phyloP scores from a whole-genome alignment of 2,329 filamentous ascomycete species.

The Sordariomycetes sp. region DNA sequence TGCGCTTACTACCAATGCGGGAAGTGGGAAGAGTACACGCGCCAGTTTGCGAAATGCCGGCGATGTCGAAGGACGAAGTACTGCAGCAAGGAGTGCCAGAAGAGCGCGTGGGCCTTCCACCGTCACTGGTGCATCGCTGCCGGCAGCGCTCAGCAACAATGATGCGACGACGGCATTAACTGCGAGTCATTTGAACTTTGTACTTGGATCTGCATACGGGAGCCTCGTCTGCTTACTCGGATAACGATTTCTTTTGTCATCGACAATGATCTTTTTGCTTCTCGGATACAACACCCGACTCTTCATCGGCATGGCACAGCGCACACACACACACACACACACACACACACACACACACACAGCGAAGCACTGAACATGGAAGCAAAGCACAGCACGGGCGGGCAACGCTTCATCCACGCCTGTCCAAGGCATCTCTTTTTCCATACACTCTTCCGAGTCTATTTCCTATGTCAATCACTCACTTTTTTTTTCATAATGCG shows the following conservation, averaged over 20 bases:
- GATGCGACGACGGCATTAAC: background rate
- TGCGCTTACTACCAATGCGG: slow-evolving; percentile 97
- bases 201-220: background rate
- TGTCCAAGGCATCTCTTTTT: background rate
- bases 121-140: slow-evolving; percentile 92
- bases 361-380: background rate
- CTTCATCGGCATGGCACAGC: background rate
- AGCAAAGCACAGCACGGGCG: background rate
- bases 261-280: background rate
- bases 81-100: slow-evolving; percentile 99
- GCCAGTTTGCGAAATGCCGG: slow-evolving; percentile 96
- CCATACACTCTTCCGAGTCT: background rate
- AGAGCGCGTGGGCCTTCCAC: slow-evolving; percentile 96
- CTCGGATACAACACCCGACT: background rate
- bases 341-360: too few species aligned
- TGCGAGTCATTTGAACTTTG: background rate
- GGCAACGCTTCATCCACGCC: background rate
- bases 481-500: slow-evolving; percentile 1
- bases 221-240: background rate
- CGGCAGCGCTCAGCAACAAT: slow-evolving; percentile 9
- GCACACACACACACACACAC: too few species aligned
- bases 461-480: slow-evolving; percentile 4
- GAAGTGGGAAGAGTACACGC: slow-evolving; percentile 94
- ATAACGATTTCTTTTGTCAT: background rate
- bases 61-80: slow-evolving; percentile 95